A percentile compares a stretch with the other conserved stretches of the same genome.
phyloP scores from a whole-genome alignment of 2,329 filamentous ascomycete genomes.

The Colletotrichum cereale region DNA sequence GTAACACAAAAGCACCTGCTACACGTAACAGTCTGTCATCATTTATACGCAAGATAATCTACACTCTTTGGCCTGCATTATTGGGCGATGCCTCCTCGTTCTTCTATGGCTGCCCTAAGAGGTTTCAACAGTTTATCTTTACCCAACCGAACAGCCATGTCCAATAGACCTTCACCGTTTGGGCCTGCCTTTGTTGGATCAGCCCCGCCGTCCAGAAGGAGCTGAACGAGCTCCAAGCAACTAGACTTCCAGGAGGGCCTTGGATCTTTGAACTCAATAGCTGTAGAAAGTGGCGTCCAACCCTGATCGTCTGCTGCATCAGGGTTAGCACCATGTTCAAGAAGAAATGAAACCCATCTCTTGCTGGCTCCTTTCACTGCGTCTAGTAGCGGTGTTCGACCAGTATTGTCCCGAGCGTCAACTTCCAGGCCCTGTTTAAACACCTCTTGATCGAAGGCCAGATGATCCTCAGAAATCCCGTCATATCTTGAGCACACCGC shows the following conservation, averaged over 20 bases:
- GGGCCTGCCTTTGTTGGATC: background rate
- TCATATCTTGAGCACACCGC: background rate
- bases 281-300: background rate
- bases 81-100: too few relatives aligned
- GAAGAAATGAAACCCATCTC: fast-evolving
- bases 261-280: fast-evolving
- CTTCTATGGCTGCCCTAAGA: background rate
- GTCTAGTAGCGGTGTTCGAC: background rate
- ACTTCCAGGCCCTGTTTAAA: background rate
- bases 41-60: too few relatives aligned
- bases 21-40: too few relatives aligned
- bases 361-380: fast-evolving
- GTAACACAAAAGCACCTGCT: too few relatives aligned
- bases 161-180: background rate
- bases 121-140: fast-evolving
- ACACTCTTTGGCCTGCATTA: too few relatives aligned
- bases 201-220: background rate
- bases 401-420: background rate
- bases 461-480: fast-evolving
- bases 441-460: fast-evolving
- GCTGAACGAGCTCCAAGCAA: too few relatives aligned
- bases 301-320: background rate
- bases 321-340: background rate
- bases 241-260: background rate
- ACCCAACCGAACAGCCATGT: background rate